Evolutionary conservation across 805 yeast genomes (phyloP).

Genomic region (Wickerhamomyces canadensis): DNA sequence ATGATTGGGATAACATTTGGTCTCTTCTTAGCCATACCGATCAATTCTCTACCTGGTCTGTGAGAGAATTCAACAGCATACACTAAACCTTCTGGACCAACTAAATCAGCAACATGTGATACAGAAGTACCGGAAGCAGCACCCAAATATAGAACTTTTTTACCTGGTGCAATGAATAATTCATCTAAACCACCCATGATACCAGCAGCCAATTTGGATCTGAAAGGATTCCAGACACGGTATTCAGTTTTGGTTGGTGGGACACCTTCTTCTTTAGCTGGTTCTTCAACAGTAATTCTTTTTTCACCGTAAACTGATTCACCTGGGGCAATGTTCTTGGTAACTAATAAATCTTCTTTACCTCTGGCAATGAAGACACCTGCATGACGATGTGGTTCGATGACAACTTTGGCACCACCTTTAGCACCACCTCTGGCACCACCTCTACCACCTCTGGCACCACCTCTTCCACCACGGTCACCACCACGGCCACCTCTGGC

Average conservation of each 20-base stretch:
- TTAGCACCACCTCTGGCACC: constrained; percentile 78
- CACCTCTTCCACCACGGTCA: constrained; percentile 46
- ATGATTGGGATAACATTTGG: constrained; percentile 98
- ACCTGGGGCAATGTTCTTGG: constrained; percentile 97
- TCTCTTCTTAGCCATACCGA: constrained; percentile 99
- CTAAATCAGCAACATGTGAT: constrained; percentile 96
- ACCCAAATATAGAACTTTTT: constrained; percentile 94
- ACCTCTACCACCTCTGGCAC: constrained; percentile 55
- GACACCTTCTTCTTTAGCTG: constrained; percentile 79
- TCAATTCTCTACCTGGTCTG: constrained; percentile 99
- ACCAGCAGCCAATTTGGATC: constrained; percentile 99
- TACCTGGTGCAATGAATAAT: constrained; percentile 95
- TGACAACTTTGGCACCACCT: constrained; percentile 93
- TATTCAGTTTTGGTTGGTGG: constrained; percentile 94
- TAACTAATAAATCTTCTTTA: constrained; percentile 95
- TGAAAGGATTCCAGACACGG: constrained; percentile 99
- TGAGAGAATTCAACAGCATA: constrained; percentile 99
- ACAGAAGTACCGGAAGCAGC: constrained; percentile 99
- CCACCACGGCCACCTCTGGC: constrained; percentile 54
- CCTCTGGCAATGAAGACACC: constrained; percentile 99
- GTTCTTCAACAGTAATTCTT: constrained; percentile 90
- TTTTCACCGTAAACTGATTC: constrained; percentile 98
- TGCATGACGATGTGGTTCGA: constrained; percentile 98
- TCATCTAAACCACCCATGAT: constrained; percentile 99
- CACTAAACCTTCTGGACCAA: constrained; percentile 98